Conservation (phyloP, 2,329 filamentous ascomycete genomes). For the Verticillium tricorpus region DNA sequence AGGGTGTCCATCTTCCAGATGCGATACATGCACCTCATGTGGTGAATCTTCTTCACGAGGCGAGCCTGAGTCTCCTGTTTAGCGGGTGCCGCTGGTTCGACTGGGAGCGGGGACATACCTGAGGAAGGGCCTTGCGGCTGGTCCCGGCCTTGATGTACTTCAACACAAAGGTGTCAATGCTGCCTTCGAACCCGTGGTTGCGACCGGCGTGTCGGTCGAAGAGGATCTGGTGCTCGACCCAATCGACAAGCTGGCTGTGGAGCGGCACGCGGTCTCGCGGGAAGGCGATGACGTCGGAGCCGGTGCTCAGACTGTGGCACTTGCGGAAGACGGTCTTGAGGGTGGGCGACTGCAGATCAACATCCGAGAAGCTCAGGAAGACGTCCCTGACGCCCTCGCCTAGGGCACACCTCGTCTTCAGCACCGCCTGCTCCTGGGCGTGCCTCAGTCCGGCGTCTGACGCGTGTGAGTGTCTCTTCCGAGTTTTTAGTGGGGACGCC, state of each 20-base stretch:
- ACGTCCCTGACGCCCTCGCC: neutral
- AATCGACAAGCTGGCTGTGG: neutral
- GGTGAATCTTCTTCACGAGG: conserved; percentile 37
- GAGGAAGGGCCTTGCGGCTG: neutral
- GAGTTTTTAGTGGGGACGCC: neutral
- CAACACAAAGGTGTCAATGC: conserved; percentile 5
- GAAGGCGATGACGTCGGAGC: conserved; percentile 1
- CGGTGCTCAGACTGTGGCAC: neutral
- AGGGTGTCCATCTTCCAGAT: conserved; percentile 42
- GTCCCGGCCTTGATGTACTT: neutral
- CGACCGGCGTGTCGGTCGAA: neutral
- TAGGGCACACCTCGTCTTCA: conserved; percentile 1
- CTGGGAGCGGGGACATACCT: neutral
- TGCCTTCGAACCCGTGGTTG: conserved; percentile 4
- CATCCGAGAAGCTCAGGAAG: conserved; percentile 1
- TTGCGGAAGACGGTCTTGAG: conserved; percentile 3
- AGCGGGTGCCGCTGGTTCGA: neutral
- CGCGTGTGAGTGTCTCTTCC: neutral
- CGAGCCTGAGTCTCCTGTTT: conserved; percentile 10
- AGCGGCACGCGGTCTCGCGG: neutral
- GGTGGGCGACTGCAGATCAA: neutral
- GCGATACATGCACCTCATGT: conserved; percentile 44
- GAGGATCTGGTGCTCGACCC: conserved; percentile 1
- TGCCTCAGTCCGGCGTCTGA: conserved; percentile 2
- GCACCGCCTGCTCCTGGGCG: conserved; percentile 1